Percentiles rank a stretch among this genome's conserved stretches.
These are phyloP conservation scores for Torulaspora maleeae DNA, from an alignment of 805 yeast species.

Conservation along the genomic window DNA sequence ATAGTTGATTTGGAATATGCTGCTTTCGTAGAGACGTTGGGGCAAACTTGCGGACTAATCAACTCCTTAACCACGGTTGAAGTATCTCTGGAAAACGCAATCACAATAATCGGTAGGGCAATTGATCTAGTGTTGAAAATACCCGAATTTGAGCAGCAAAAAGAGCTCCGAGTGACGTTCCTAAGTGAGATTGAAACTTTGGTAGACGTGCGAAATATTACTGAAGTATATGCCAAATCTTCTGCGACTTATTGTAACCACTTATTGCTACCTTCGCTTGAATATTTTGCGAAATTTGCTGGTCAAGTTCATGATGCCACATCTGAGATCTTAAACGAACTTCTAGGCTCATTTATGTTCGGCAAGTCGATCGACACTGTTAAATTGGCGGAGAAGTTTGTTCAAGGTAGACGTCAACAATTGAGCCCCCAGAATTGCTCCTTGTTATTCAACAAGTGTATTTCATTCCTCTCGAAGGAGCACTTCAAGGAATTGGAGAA, in stretches of 20 bases:
- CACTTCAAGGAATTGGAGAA: slow-evolving; percentile 41
- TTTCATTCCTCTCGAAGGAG: slow-evolving; percentile 22
- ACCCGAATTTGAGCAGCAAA: neutral
- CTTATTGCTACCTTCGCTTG: slow-evolving; percentile 22
- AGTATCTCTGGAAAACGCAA: slow-evolving; percentile 24
- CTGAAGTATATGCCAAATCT: slow-evolving; percentile 18
- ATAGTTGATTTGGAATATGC: slow-evolving; percentile 8
- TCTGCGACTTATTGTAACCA: slow-evolving; percentile 21
- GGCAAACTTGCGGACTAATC: slow-evolving; percentile 18
- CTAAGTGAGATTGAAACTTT: slow-evolving; percentile 21
- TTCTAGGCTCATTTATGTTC: slow-evolving; percentile 15
- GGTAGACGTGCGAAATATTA: slow-evolving; percentile 19
- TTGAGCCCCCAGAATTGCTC: slow-evolving; percentile 13
- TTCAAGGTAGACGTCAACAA: slow-evolving; percentile 8
- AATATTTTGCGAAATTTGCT: slow-evolving; percentile 13
- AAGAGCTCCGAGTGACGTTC: slow-evolving; percentile 5
- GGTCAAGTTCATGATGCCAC: neutral
- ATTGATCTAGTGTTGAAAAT: slow-evolving; percentile 11
- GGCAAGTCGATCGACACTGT: slow-evolving; percentile 14
- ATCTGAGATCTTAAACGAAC: slow-evolving; percentile 3
- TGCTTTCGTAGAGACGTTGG: slow-evolving; percentile 15
- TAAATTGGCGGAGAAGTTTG: slow-evolving; percentile 21
- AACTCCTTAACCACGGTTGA: slow-evolving; percentile 28
- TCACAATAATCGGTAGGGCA: slow-evolving; percentile 21
- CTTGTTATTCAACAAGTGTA: slow-evolving; percentile 21